Evolutionary conservation across 805 yeast species (phyloP).

Genomic region (Yarrowia osloensis): DNA sequence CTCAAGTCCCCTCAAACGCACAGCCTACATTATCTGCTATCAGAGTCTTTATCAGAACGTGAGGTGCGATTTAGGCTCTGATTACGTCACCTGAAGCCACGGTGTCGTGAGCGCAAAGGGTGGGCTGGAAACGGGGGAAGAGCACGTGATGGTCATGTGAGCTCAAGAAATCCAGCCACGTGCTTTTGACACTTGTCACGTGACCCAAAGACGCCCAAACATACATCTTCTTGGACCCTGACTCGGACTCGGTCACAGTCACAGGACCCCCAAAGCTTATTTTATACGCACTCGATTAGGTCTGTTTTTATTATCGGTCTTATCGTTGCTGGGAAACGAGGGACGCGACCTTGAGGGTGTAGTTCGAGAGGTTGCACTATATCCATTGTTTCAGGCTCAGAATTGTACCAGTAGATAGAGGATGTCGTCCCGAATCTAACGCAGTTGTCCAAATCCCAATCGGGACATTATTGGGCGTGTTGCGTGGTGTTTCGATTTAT

Average conservation of each 20-base stretch:
- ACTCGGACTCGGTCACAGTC: neutral
- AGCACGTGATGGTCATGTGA: too few species aligned
- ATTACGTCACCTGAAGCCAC: constrained; percentile 28
- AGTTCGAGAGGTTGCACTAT: too few species aligned
- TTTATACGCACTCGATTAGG: neutral
- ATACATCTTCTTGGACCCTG: neutral
- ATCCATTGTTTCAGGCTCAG: too few species aligned
- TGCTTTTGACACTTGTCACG: too few species aligned
- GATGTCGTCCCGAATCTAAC: too few species aligned
- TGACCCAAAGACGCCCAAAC: neutral
- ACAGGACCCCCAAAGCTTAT: neutral
- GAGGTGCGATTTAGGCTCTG: constrained; percentile 9
- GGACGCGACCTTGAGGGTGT: neutral
- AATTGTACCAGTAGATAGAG: too few species aligned
- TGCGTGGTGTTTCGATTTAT: too few species aligned
- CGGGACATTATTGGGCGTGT: too few species aligned
- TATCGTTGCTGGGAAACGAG: neutral
- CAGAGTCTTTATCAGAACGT: constrained; percentile 17
- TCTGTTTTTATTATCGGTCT: neutral
- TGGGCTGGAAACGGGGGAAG: too few species aligned
- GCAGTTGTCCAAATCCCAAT: too few species aligned
- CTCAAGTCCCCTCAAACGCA: constrained; percentile 18
- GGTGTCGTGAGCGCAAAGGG: neutral
- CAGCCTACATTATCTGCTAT: constrained; percentile 29
- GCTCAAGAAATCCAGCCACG: too few species aligned